Base-by-base conservation (phyloP, 306 rosid genomes). In the Cucurbita argyrosperma region DNA sequence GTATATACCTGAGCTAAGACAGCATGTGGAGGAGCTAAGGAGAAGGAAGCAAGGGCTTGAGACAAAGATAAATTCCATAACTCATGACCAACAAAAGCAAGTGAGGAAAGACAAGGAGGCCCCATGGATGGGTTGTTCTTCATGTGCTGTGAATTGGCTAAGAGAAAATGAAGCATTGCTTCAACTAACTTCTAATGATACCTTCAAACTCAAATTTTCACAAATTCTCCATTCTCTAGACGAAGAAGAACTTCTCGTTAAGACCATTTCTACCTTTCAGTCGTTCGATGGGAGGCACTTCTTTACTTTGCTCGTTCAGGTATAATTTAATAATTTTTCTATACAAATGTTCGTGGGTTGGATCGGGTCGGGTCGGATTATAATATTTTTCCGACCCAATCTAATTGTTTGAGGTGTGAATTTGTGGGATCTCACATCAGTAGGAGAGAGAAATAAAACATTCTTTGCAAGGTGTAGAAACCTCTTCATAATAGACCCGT, bases 1-100 rank as follows among this genome's bases (percentile, higher is more conserved):
- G 12, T 85, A 88, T 84, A 80, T 88, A 35, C 91, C 90, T 0
- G 86, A 88, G 75, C 79, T 90, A 12, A 86, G 82, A 39, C 61
- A 83, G 37, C 77, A 90, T 50, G 87, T 88, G 63, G 85, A 86
- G 76, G 83, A 50, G 38, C 67, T 88, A 10, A 45, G 50, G 3
- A 78, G 59, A 74, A 88, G 82, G 65, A 83, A 79, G 62, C 82
- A 88, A 39, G 91, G 72, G 9, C 42, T 59, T 59, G 42, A 26
- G n/a, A 30, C 65, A 26, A 59, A 59, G 65, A 2, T 26, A 2
- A 59, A 23, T 57, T 15, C 61, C 35, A 23, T 10, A 4, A 21
- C 6, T 56, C 38, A 10, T 23, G 65, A 59, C 11, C 50, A 46
- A 59, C 42, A 59, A 26, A 59, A 35, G 42, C 42, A 30, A 10